Evolutionary conservation across 1,284 basidiomycete genomes (phyloP).

Genomic region (Trichosporon ovoides): DNA sequence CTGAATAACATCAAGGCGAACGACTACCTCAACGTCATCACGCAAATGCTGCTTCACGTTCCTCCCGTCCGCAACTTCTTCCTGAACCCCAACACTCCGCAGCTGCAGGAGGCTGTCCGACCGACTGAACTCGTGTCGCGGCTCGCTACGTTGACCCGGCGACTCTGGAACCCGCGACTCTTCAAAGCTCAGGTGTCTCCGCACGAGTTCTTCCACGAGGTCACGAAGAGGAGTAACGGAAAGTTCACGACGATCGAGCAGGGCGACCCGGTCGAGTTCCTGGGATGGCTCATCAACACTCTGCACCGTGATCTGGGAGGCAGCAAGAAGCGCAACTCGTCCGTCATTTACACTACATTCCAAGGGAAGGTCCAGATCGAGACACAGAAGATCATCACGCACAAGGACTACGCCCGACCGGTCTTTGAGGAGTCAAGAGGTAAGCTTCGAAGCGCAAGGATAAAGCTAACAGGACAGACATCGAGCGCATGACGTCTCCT

Average conservation of each 20-base stretch:
- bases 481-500: conserved; percentile 76
- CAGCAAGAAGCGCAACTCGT: conserved; percentile 76
- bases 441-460: conserved; percentile 39
- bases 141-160: conserved; percentile 77
- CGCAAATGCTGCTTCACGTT: conserved; percentile 89
- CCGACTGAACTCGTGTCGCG: conserved; percentile 73
- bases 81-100: conserved; percentile 60
- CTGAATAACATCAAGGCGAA: conserved; percentile 96
- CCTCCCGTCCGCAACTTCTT: conserved; percentile 82
- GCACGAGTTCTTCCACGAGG: conserved; percentile 97
- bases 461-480: conserved; percentile 56
- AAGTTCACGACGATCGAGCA: conserved; percentile 89
- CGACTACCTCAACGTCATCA: conserved; percentile 95
- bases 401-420: conserved; percentile 69
- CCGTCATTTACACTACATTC: conserved; percentile 87
- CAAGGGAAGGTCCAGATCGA: conserved; percentile 91
- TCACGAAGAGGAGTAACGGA: conserved; percentile 75
- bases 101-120: conserved; percentile 35
- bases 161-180: conserved; percentile 89
- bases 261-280: conserved; percentile 92
- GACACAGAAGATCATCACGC: conserved; percentile 84
- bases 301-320: conserved; percentile 90
- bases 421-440: conserved; percentile 88
- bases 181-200: conserved; percentile 99
- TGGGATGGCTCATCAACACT: conserved; percentile 91